Evolutionary conservation across 1,284 basidiomycete species (phyloP).

Genomic region (Microbotryomycetes sp.): DNA sequence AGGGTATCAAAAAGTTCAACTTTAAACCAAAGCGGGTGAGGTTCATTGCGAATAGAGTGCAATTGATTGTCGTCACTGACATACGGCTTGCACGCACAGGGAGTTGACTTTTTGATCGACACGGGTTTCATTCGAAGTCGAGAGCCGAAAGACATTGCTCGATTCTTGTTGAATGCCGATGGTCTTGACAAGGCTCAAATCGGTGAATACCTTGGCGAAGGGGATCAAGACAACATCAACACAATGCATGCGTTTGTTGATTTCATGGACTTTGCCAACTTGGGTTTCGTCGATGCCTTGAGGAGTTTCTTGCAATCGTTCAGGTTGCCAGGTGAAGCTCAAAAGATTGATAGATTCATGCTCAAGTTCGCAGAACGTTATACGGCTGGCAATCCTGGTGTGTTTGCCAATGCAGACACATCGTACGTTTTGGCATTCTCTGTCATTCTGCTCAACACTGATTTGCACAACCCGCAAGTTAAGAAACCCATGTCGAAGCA

Average conservation of each 20-base stretch:
- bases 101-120: constrained; percentile 81
- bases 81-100: constrained; percentile 52
- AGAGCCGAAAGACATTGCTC: constrained; percentile 73
- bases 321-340: constrained; percentile 87
- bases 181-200: constrained; percentile 94
- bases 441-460: constrained; percentile 89
- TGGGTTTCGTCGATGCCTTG: constrained; percentile 78
- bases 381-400: constrained; percentile 73
- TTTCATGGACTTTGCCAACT: constrained; percentile 71
- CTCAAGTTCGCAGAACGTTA: constrained; percentile 95
- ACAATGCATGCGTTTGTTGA: constrained; percentile 97
- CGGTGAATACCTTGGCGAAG: constrained; percentile 96
- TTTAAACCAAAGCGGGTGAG: constrained; percentile 87
- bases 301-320: constrained; percentile 85
- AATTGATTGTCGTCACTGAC: background rate
- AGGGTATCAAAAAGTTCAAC: constrained; percentile 97
- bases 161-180: constrained; percentile 81
- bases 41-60: too few relatives aligned
- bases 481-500: constrained; percentile 81
- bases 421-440: constrained; percentile 92
- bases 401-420: constrained; percentile 74
- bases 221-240: constrained; percentile 79
- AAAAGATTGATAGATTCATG: constrained; percentile 99
- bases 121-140: constrained; percentile 77
- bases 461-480: constrained; percentile 87